These are phyloP conservation scores for Raddia distichophylla DNA, from an alignment of 176 grass and related monocot genomes.

Conservation along the genomic window DNA sequence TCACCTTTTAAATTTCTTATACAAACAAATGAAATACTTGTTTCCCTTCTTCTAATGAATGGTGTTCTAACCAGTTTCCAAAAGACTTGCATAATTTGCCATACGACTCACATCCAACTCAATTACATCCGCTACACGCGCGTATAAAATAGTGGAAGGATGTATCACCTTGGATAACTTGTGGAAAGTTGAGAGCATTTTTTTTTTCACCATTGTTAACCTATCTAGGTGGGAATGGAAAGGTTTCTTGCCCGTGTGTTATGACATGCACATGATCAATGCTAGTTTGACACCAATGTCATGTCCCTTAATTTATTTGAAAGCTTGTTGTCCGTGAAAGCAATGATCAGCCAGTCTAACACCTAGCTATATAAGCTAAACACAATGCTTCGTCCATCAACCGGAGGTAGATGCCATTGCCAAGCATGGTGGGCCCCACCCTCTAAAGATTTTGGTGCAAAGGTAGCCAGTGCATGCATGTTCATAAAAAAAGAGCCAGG, in stretches of 20 bases:
- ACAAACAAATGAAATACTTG: too few species aligned
- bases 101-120: not conserved
- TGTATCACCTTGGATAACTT: too few species aligned
- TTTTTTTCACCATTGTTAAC: not conserved
- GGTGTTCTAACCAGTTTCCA: too few species aligned
- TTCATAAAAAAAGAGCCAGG: constrained; percentile 1
- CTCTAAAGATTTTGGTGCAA: not conserved
- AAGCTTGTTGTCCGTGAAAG: not conserved
- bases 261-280: constrained; percentile 10
- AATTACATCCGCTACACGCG: too few species aligned
- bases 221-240: not conserved
- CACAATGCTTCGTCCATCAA: too few species aligned
- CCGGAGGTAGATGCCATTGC: not conserved
- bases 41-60: too few species aligned
- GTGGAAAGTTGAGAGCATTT: not conserved
- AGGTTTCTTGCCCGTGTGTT: not conserved
- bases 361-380: too few species aligned
- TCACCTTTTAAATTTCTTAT: too few species aligned
- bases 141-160: not conserved
- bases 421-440: not conserved
- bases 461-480: not conserved
- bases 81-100: not conserved
- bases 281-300: constrained; percentile 9
- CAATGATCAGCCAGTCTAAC: not conserved
- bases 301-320: not conserved